Percentiles rank a stretch among this genome's conserved stretches.
Conservation (phyloP, 257 asterid species). For the Penstemon eatonii region DNA sequence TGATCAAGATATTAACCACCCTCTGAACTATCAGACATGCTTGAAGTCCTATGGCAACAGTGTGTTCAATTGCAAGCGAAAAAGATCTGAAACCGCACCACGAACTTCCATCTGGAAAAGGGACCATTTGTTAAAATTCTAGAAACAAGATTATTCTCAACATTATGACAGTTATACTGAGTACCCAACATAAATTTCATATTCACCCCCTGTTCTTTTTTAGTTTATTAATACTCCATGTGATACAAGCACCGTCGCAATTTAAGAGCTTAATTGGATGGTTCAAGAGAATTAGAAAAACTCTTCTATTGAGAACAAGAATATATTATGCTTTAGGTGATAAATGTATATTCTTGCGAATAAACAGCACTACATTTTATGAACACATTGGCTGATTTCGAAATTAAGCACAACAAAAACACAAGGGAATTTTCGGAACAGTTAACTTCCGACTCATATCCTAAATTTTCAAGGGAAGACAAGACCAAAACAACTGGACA, state of each 20-base stretch:
- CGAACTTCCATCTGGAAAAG: conserved; percentile 88
- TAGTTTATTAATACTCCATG: too few species aligned
- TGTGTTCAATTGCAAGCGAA: conserved; percentile 65
- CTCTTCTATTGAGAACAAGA: background rate
- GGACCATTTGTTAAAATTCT: background rate
- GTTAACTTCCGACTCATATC: background rate
- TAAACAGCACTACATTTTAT: background rate
- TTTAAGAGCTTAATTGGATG: background rate
- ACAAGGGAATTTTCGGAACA: background rate
- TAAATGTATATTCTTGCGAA: background rate
- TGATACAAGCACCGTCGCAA: background rate
- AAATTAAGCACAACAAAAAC: background rate
- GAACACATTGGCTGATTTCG: background rate
- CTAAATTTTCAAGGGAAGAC: background rate
- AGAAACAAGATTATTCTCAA: background rate
- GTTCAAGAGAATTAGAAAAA: background rate
- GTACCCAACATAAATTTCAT: too few species aligned
- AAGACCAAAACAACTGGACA: background rate
- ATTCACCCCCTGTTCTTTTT: too few species aligned
- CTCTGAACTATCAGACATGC: conserved; percentile 17
- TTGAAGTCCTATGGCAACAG: conserved; percentile 42
- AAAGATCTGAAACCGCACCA: conserved; percentile 83
- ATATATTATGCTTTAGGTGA: background rate
- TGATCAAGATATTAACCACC: background rate
- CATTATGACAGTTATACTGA: background rate